Evolutionary conservation across 1,284 basidiomycete genomes (phyloP).

Genomic region (Phellopilus nigrolimitatus): DNA sequence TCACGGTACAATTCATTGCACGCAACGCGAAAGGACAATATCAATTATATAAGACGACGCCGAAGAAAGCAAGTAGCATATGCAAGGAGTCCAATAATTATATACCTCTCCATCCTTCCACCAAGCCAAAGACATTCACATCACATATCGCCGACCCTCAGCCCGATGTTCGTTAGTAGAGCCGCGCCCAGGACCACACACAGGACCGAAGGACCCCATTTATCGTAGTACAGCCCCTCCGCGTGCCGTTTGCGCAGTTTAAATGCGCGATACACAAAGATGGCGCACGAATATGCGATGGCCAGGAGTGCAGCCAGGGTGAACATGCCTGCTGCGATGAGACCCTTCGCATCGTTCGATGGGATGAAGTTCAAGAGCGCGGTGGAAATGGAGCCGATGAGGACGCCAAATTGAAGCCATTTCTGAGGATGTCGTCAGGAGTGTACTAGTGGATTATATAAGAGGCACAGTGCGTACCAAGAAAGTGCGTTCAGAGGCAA

Average conservation of each 20-base stretch:
- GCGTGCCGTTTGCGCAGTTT: slow-evolving; percentile 73
- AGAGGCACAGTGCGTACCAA: slow-evolving; percentile 45
- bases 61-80: too few species aligned
- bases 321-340: slow-evolving; percentile 84
- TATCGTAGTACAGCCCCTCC: slow-evolving; percentile 83
- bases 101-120: too few species aligned
- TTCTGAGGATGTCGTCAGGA: slow-evolving; percentile 43
- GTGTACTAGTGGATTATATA: not conserved
- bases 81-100: too few species aligned
- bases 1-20: too few species aligned
- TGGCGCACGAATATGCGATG: slow-evolving; percentile 83
- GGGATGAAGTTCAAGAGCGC: slow-evolving; percentile 86
- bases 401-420: slow-evolving; percentile 92
- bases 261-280: slow-evolving; percentile 84
- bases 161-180: slow-evolving; percentile 70
- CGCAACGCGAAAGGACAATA: too few species aligned
- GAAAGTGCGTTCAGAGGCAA: slow-evolving; percentile 93
- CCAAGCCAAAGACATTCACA: too few species aligned
- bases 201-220: slow-evolving; percentile 78
- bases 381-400: slow-evolving; percentile 86
- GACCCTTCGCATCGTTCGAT: slow-evolving; percentile 69
- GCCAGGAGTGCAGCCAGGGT: slow-evolving; percentile 86
- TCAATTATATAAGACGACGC: too few species aligned
- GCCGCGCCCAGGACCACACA: slow-evolving; percentile 69
- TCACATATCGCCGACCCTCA: slow-evolving; percentile 44